phyloP scores from a whole-genome alignment of 2,329 filamentous ascomycete species.

The Hypoxylon sp. region DNA sequence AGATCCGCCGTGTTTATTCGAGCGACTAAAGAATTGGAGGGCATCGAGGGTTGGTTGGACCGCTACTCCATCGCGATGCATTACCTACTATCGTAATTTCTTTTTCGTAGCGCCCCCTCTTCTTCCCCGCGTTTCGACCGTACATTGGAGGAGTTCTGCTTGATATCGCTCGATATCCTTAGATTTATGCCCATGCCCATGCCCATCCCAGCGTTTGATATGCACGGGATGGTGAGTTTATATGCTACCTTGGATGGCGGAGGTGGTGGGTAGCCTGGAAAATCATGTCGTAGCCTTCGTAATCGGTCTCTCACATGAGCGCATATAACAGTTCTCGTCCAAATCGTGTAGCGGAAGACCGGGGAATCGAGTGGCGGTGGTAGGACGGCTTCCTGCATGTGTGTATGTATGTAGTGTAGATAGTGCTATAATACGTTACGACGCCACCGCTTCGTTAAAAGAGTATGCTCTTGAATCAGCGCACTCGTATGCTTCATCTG shows the following conservation, averaged over 20 bases:
- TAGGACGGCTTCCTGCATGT: slow-evolving; percentile 8
- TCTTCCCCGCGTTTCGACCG: slow-evolving; percentile 15
- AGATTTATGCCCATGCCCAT: no score
- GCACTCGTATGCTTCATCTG: no score
- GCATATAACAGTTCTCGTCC: background rate
- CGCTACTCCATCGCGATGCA: slow-evolving; percentile 1
- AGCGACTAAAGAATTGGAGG: background rate
- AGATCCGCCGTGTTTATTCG: slow-evolving; percentile 2
- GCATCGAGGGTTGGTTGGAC: slow-evolving; percentile 6
- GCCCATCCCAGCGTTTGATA: no score
- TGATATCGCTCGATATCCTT: background rate
- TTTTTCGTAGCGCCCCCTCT: slow-evolving; percentile 3
- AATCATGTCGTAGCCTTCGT: background rate
- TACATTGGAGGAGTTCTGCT: slow-evolving; percentile 8
- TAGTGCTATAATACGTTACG: slow-evolving; percentile 8
- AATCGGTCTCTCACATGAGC: slow-evolving; percentile 4
- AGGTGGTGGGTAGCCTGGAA: background rate
- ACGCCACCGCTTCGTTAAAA: slow-evolving; percentile 2
- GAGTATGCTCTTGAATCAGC: slow-evolving; percentile 8
- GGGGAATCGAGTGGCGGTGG: background rate
- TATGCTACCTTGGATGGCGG: background rate
- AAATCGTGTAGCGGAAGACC: slow-evolving; percentile 2
- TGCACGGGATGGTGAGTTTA: no score
- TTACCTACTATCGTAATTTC: slow-evolving; percentile 13
- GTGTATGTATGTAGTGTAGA: background rate